These are phyloP conservation scores for Mimosa bimucronata DNA, from an alignment of 306 rosid genomes.

Conservation along the genomic window DNA sequence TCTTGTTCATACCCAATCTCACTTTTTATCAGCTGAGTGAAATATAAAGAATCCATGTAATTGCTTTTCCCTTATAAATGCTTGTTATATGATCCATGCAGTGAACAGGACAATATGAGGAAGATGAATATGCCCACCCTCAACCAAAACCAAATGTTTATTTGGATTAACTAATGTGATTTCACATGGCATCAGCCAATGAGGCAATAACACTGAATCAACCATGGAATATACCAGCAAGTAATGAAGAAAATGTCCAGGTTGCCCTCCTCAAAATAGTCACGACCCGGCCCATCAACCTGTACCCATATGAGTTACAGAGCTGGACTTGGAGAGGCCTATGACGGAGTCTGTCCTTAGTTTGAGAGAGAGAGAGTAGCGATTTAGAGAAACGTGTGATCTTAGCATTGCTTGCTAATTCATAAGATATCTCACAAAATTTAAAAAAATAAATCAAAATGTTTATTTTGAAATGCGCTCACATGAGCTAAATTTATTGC, in stretches of 20 bases:
- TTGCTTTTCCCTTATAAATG: no score
- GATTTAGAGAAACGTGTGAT: constrained; percentile 1
- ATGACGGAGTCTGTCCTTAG: no score
- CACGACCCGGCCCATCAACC: constrained; percentile 63
- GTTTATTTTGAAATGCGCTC: no score
- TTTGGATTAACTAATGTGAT: neutral
- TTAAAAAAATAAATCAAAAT: no score
- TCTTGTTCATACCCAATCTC: neutral
- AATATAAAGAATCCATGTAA: no score
- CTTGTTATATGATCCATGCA: no score
- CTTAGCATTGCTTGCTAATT: neutral
- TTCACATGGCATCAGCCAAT: neutral
- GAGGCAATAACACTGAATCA: no score
- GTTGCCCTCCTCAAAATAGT: constrained; percentile 83
- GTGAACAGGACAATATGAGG: neutral
- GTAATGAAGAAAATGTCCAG: constrained; percentile 55
- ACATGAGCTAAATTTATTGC: no score
- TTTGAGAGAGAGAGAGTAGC: no score
- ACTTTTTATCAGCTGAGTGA: neutral
- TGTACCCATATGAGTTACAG: constrained; percentile 49
- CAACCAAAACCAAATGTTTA: neutral
- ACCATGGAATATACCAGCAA: neutral
- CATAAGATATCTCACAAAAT: no score
- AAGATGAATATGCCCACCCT: neutral
- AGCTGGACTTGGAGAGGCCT: no score